Evolutionary conservation across 305 asterid genomes (phyloP).

Genomic region (Caryopteris hybrid): DNA sequence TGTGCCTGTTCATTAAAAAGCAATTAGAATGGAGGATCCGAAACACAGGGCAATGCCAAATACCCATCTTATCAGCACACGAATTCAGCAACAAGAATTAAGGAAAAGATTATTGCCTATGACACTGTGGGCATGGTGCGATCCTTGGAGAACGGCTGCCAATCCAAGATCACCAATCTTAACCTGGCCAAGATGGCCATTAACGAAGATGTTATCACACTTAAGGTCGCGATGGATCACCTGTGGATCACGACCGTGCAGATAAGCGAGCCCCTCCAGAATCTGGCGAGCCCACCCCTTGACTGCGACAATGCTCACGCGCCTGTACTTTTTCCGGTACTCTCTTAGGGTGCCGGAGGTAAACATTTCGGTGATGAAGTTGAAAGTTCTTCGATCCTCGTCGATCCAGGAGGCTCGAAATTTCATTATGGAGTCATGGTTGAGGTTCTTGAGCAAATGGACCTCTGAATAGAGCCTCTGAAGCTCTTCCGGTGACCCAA

Average conservation of each 20-base stretch:
- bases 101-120: constrained; percentile 38
- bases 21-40: too few relatives aligned
- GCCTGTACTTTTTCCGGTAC: constrained; percentile 55
- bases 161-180: constrained; percentile 86
- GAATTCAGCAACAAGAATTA: neutral
- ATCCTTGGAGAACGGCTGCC: constrained; percentile 61
- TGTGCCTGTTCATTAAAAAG: constrained; percentile 44
- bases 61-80: too few relatives aligned
- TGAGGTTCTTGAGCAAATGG: constrained; percentile 60
- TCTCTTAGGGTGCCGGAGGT: constrained; percentile 87
- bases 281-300: constrained; percentile 77
- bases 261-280: constrained; percentile 64
- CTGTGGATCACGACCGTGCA: constrained; percentile 72
- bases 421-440: constrained; percentile 56
- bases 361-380: constrained; percentile 84
- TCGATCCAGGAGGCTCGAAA: constrained; percentile 65
- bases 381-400: constrained; percentile 48
- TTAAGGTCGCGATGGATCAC: constrained; percentile 82
- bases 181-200: constrained; percentile 79
- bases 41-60: too few relatives aligned
- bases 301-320: constrained; percentile 45
- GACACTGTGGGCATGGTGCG: constrained; percentile 76
- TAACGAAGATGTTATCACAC: constrained; percentile 77
- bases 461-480: constrained; percentile 74
- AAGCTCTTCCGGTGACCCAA: constrained; percentile 47